Base-by-base conservation (phyloP, 2,329 filamentous ascomycete species). In the Botrytis pseudocinerea region DNA sequence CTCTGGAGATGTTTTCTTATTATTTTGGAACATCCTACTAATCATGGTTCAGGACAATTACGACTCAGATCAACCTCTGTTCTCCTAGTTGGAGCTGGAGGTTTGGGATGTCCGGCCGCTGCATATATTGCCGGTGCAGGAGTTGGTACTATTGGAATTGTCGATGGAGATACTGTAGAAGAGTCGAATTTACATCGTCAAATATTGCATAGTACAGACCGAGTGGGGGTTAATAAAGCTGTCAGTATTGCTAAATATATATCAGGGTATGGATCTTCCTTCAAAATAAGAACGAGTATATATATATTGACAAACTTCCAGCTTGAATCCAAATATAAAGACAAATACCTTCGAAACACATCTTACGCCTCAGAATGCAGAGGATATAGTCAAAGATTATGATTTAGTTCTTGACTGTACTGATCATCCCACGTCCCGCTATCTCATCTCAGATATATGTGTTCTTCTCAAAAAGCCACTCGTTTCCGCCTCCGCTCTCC, bases 371-470 rank as follows among this genome's bases (percentile, higher is more conserved):
- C 83, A 89, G 73, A 93, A 92, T 70, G 92, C 94, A 0, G 83
- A 89, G 10, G 81, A 85, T 0, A 89, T 94, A 59, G 88, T 97
- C 72, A 83, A 85, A 0, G 78, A 84, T 6, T 98, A 97, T 80
- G 93, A 97, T 78, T 78, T 98, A 0, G 89, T 98, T 2, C 89
- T 99, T 20, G 96, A 99, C 82, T 99, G 96, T 81, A 98, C 95
- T 16, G 96, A 99, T 82, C 94, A 95, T 76, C 95, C 96, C 0
- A 92, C 93, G 1, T 93, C 94, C 0, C 92, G 96, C 61, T 98
- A 99, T 81, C 88, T 98, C 63, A 93, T 98, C 76, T 97, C 94
- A 0, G 96, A 99, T 80, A 89, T 92, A 25, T 97, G 94, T 77
- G 92, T 98, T 16, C 85, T 97, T 6, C 85, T 95, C 0, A 84